These are phyloP conservation scores for Geranium incanum DNA, from an alignment of 441 rosid species.

Conservation along the genomic window DNA sequence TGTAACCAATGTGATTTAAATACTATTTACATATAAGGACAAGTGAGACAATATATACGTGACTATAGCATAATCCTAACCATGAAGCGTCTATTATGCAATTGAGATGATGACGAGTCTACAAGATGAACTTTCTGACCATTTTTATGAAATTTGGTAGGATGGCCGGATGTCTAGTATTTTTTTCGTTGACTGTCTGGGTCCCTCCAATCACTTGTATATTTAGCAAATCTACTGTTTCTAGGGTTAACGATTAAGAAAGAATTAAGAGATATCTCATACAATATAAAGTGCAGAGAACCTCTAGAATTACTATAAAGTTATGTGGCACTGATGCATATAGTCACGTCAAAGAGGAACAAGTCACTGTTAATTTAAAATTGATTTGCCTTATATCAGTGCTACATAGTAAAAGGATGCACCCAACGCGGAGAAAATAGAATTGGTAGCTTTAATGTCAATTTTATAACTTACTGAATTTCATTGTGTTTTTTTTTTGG, in stretches of 20 bases:
- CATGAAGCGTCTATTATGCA: neutral
- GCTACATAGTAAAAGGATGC: neutral
- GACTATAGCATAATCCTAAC: neutral
- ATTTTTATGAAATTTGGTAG: no score
- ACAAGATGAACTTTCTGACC: neutral
- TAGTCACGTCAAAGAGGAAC: neutral
- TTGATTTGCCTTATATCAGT: no score
- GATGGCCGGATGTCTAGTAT: neutral
- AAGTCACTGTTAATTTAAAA: neutral
- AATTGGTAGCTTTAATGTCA: neutral
- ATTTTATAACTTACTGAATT: neutral
- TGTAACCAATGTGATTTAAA: neutral
- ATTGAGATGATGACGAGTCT: neutral
- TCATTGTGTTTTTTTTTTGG: constrained; percentile 5
- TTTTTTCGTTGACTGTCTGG: no score
- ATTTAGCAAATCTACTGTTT: no score
- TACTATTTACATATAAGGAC: no score
- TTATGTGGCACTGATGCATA: neutral
- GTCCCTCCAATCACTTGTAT: no score
- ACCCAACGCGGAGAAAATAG: neutral
- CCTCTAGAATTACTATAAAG: neutral
- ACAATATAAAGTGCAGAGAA: neutral
- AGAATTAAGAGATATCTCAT: neutral
- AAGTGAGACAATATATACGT: neutral
- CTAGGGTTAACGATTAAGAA: neutral